A percentile compares a stretch with the other conserved stretches of the same genome.
Conservation (phyloP, 2,329 filamentous ascomycete species). For the Cytospora leucostoma region DNA sequence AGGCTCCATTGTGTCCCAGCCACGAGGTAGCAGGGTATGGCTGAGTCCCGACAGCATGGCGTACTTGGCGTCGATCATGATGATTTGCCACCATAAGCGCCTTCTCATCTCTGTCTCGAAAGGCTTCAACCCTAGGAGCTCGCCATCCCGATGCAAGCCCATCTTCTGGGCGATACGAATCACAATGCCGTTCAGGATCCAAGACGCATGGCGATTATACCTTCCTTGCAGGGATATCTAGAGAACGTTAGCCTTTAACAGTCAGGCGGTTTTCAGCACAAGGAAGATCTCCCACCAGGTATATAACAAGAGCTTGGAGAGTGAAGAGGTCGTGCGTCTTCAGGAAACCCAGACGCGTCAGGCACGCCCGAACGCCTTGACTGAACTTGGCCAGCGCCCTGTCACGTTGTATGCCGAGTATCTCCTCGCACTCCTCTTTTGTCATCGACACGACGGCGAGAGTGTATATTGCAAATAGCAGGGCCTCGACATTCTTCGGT, state of each 20-base stretch:
- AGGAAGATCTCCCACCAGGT: conserved; percentile 46
- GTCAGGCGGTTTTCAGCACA: neutral
- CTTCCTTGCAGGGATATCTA: conserved; percentile 59
- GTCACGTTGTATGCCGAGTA: conserved; percentile 52
- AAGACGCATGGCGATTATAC: conserved; percentile 60
- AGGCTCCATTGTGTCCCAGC: conserved; percentile 59
- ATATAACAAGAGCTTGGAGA: conserved; percentile 60
- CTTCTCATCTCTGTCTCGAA: conserved; percentile 70
- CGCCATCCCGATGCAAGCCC: conserved; percentile 65
- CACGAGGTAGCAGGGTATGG: conserved; percentile 52
- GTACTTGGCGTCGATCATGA: conserved; percentile 58
- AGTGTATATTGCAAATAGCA: conserved; percentile 67
- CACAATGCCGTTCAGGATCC: conserved; percentile 61
- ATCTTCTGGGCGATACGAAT: conserved; percentile 68
- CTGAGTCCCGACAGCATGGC: conserved; percentile 60
- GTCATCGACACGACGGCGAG: conserved; percentile 59
- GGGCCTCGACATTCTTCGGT: conserved; percentile 59
- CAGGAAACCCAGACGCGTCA: conserved; percentile 58
- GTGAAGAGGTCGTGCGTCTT: conserved; percentile 59
- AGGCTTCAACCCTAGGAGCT: conserved; percentile 55
- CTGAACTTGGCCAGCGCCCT: conserved; percentile 55
- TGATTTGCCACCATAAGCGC: conserved; percentile 67
- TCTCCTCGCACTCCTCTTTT: conserved; percentile 55
- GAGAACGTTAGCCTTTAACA: conserved; percentile 25
- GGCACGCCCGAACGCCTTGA: conserved; percentile 50